These are phyloP conservation scores for Pelargonium hybrid DNA, from an alignment of 441 rosid species.

Conservation along the genomic window DNA sequence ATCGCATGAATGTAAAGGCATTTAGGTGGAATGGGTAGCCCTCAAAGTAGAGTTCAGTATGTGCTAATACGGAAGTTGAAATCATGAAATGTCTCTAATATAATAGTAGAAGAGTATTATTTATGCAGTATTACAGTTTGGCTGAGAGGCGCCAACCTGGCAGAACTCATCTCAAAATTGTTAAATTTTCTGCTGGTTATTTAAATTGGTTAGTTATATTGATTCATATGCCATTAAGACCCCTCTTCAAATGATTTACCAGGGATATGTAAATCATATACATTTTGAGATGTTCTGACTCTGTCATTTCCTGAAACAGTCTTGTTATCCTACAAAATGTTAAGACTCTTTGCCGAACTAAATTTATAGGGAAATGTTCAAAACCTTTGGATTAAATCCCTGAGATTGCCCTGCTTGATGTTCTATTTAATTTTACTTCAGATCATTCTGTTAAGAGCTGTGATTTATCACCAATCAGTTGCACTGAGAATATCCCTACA, in stretches of 20 bases:
- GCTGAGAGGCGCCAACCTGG: neutral
- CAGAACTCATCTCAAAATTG: conserved; percentile 3
- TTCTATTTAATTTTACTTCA: conserved; percentile 23
- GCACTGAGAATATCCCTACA: conserved; percentile 20
- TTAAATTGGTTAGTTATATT: neutral
- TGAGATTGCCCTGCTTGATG: conserved; percentile 15
- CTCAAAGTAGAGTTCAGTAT: neutral
- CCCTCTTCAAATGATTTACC: neutral
- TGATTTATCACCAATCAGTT: conserved; percentile 20
- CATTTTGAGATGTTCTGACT: neutral
- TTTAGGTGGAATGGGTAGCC: neutral
- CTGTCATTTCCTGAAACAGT: neutral
- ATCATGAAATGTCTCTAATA: neutral
- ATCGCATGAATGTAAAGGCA: neutral
- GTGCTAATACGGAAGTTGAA: neutral
- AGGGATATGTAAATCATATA: neutral
- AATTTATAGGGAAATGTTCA: neutral
- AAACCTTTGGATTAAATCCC: neutral
- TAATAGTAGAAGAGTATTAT: neutral
- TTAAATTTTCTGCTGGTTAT: neutral
- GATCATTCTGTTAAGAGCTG: conserved; percentile 31
- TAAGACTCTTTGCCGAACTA: neutral
- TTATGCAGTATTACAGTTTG: too few species aligned
- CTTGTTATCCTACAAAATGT: neutral
- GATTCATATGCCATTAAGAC: too few species aligned